Percentiles rank a stretch among this genome's conserved stretches.
phyloP scores from a whole-genome alignment of 345 rosid genomes.

The Euphorbia tirucalli region DNA sequence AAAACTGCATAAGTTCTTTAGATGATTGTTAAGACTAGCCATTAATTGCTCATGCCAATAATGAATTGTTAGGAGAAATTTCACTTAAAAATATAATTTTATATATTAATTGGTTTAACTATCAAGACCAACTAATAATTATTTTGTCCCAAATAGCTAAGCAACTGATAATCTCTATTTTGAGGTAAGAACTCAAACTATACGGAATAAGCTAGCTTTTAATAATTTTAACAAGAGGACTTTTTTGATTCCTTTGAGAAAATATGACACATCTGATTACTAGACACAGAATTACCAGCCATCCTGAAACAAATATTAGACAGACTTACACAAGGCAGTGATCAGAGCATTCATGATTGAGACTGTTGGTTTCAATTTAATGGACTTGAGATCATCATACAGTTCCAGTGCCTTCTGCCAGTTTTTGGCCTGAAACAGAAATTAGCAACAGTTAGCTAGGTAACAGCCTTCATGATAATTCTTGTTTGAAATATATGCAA shows the following conservation, averaged over 20 bases:
- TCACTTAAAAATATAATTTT: too few species aligned
- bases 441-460: background rate
- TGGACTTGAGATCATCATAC: slow-evolving; percentile 65
- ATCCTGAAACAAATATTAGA: slow-evolving; percentile 4
- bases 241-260: background rate
- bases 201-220: too few species aligned
- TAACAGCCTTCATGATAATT: background rate
- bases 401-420: slow-evolving; percentile 87
- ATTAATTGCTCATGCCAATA: too few species aligned
- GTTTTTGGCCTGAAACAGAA: slow-evolving; percentile 60
- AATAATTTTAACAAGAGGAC: too few species aligned
- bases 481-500: background rate
- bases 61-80: too few species aligned
- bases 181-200: too few species aligned
- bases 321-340: slow-evolving; percentile 78
- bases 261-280: background rate
- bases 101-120: too few species aligned
- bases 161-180: too few species aligned
- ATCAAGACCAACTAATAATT: too few species aligned
- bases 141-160: too few species aligned
- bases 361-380: slow-evolving; percentile 62
- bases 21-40: too few species aligned
- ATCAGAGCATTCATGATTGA: slow-evolving; percentile 86
- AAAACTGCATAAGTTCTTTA: too few species aligned
- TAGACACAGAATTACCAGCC: background rate